These are phyloP conservation scores for Pseudogymnoascus sp. DNA, from an alignment of 2,329 filamentous ascomycete species.

Conservation along the genomic window DNA sequence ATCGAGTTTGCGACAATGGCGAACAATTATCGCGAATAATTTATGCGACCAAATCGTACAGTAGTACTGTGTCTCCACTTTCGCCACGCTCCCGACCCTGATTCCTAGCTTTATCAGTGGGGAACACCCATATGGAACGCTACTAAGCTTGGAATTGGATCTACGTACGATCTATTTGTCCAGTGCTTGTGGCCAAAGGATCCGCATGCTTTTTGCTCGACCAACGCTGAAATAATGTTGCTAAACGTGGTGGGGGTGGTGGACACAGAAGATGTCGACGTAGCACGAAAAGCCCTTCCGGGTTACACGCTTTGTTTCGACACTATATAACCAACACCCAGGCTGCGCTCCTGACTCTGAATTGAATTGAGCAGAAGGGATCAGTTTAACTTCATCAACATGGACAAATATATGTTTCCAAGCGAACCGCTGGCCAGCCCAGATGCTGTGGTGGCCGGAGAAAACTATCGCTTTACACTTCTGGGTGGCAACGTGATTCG, in stretches of 20 bases:
- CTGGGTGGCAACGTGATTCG: conserved; percentile 48
- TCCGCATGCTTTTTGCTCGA: not conserved
- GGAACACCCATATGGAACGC: not conserved
- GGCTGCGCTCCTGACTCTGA: not conserved
- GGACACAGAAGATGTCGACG: not conserved
- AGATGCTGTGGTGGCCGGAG: conserved; percentile 37
- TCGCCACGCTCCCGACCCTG: not conserved
- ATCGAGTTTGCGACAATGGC: not conserved
- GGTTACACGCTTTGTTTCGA: not conserved
- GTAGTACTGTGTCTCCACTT: not conserved
- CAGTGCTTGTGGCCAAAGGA: not conserved
- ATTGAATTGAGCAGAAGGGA: not conserved
- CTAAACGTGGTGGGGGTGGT: not conserved
- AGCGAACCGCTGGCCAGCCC: conserved; percentile 36
- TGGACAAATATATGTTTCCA: conserved; percentile 23
- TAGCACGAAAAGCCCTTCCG: not conserved
- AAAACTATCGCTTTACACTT: conserved; percentile 51
- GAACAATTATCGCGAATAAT: not conserved
- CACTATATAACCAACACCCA: not conserved
- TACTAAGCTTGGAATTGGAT: not conserved
- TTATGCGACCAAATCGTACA: not conserved
- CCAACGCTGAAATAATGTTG: not conserved
- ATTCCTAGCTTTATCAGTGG: not conserved
- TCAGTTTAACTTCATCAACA: not conserved
- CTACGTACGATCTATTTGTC: not conserved